Percentiles rank a stretch among this genome's conserved stretches.
Conservation (phyloP, 1,284 basidiomycete species). For the Fistulinella cinereoalba region DNA sequence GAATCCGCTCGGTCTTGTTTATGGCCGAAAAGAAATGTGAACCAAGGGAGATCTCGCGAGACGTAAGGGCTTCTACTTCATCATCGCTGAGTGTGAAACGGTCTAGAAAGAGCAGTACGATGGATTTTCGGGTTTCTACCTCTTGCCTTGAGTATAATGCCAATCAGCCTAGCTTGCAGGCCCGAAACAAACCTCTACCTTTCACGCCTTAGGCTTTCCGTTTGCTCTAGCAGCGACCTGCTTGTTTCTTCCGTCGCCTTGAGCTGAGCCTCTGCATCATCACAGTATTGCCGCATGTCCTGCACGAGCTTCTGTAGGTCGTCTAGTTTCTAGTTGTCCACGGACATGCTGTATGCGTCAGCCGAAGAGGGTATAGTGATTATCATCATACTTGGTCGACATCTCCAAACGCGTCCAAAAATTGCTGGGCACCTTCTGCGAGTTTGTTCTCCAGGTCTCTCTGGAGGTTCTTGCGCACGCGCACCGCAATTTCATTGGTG, state of each 20-base stretch:
- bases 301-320: constrained; percentile 20
- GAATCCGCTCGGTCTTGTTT: constrained; percentile 82
- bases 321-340: constrained; percentile 19
- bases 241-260: constrained; percentile 77
- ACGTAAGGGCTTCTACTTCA: constrained; percentile 73
- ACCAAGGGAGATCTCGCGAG: constrained; percentile 75
- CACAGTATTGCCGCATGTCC: constrained; percentile 24
- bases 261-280: constrained; percentile 71
- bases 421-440: constrained; percentile 75
- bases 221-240: constrained; percentile 81
- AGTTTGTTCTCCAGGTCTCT: constrained; percentile 80
- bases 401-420: constrained; percentile 79
- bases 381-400: constrained; percentile 74
- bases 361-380: background rate
- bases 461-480: constrained; percentile 75
- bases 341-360: background rate
- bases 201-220: constrained; percentile 78
- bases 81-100: constrained; percentile 80
- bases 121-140: constrained; percentile 65
- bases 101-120: constrained; percentile 77
- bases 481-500: constrained; percentile 56
- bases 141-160: constrained; percentile 48
- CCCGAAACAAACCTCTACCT: constrained; percentile 47
- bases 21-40: constrained; percentile 78
- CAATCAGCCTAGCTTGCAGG: background rate